phyloP scores from a whole-genome alignment of 73 alveolate species.

The Paramecium tetraurelia region DNA sequence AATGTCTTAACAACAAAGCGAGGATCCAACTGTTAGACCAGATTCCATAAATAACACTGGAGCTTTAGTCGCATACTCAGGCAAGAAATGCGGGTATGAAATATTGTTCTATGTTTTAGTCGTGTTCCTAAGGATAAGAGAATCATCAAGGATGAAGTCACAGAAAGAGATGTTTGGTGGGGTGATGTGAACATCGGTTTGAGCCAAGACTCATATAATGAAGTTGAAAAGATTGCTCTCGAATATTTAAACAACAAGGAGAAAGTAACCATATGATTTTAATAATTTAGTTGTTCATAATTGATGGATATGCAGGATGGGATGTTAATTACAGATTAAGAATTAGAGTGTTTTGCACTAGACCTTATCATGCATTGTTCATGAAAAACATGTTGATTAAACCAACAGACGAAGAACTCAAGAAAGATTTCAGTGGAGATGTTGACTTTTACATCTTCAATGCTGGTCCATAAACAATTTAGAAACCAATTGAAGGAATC shows the following conservation, averaged over 20 bases:
- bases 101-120: constrained; percentile 64
- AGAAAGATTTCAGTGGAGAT: constrained; percentile 50
- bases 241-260: constrained; percentile 72
- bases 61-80: constrained; percentile 72
- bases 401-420: constrained; percentile 72
- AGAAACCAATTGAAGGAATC: constrained; percentile 73
- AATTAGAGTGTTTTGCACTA: constrained; percentile 77
- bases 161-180: constrained; percentile 83
- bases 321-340: constrained; percentile 86
- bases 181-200: constrained; percentile 84
- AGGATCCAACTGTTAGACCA: constrained; percentile 6
- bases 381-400: constrained; percentile 95
- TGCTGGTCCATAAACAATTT: constrained; percentile 92
- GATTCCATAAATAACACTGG: constrained; percentile 54
- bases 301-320: constrained; percentile 97
- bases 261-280: constrained; percentile 44
- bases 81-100: constrained; percentile 55
- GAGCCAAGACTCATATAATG: constrained; percentile 69
- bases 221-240: constrained; percentile 73
- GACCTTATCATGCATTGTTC: constrained; percentile 97
- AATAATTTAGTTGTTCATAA: constrained; percentile 65
- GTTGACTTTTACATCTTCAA: constrained; percentile 80
- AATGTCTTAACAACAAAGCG: background rate
- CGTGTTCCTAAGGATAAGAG: constrained; percentile 87
- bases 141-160: constrained; percentile 70